Conservation (phyloP, 495 filamentous ascomycete genomes). For the Pseudotulostoma volvatum region DNA sequence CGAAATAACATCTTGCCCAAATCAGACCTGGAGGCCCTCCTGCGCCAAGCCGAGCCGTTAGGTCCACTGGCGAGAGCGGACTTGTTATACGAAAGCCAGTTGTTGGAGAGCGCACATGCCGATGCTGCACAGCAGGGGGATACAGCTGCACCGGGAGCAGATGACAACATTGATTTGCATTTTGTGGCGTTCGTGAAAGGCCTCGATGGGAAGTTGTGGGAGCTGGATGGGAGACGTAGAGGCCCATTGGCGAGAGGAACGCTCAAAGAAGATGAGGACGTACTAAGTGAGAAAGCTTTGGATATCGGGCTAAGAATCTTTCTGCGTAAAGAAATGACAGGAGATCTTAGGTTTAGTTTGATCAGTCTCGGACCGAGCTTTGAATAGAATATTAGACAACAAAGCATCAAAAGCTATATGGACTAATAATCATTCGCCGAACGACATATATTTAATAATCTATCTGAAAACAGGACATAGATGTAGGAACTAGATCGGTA, state of each 20-base stretch:
- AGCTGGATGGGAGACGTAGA: constrained; percentile 67
- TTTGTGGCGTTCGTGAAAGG: constrained; percentile 78
- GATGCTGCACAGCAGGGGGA: constrained; percentile 56
- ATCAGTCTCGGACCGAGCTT: constrained; percentile 51
- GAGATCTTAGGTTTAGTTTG: constrained; percentile 60
- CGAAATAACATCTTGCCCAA: constrained; percentile 24
- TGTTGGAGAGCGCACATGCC: constrained; percentile 55
- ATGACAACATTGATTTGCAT: constrained; percentile 57
- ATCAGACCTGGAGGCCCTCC: constrained; percentile 31
- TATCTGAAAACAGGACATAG: no score
- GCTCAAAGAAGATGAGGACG: constrained; percentile 43
- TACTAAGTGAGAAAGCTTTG: constrained; percentile 49
- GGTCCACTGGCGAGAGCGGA: constrained; percentile 42
- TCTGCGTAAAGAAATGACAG: constrained; percentile 41
- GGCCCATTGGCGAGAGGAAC: constrained; percentile 45
- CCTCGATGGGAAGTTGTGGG: constrained; percentile 56
- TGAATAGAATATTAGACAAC: no score
- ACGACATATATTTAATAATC: no score
- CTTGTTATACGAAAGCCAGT: constrained; percentile 54
- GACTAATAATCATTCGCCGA: neutral
- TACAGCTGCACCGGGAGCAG: constrained; percentile 50
- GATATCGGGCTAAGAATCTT: constrained; percentile 42
- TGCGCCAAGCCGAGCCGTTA: constrained; percentile 27
- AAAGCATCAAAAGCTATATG: neutral
- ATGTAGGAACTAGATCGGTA: no score